Evolutionary conservation across 257 asterid genomes (phyloP).

Genomic region (Rehmannia glutinosa): DNA sequence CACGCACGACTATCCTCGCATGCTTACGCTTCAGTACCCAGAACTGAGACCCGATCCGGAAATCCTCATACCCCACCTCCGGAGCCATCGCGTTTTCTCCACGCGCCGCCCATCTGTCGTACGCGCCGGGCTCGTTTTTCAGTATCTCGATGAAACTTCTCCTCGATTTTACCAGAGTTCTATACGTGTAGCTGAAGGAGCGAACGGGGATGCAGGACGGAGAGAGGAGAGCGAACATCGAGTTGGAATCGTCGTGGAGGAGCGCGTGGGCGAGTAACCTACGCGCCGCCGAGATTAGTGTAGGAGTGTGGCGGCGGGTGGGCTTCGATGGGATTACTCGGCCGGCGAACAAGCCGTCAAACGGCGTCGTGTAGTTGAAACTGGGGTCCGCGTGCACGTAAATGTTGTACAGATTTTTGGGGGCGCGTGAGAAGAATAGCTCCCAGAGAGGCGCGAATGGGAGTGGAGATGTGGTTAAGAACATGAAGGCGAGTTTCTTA

Average conservation of each 20-base stretch:
- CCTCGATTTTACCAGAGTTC: slow-evolving; percentile 24
- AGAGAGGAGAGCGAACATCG: slow-evolving; percentile 66
- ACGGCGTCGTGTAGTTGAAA: slow-evolving; percentile 32
- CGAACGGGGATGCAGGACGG: slow-evolving; percentile 62
- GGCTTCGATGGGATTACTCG: slow-evolving; percentile 52
- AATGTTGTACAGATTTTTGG: slow-evolving; percentile 41
- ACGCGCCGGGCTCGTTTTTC: slow-evolving; percentile 56
- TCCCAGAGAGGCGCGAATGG: slow-evolving; percentile 82
- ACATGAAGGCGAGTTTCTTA: slow-evolving; percentile 72
- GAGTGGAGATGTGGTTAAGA: slow-evolving; percentile 59
- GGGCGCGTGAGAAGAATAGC: slow-evolving; percentile 47
- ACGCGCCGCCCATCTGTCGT: slow-evolving; percentile 77
- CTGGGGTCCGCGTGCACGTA: slow-evolving; percentile 66
- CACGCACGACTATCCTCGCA: slow-evolving; percentile 51
- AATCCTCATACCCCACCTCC: slow-evolving; percentile 50
- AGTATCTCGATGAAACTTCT: slow-evolving; percentile 65
- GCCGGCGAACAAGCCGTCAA: slow-evolving; percentile 49
- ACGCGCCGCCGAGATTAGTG: slow-evolving; percentile 66
- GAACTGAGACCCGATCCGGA: slow-evolving; percentile 86
- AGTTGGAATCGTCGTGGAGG: slow-evolving; percentile 51
- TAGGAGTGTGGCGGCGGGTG: slow-evolving; percentile 64
- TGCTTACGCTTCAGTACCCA: slow-evolving; percentile 58
- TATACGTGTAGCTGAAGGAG: slow-evolving; percentile 48
- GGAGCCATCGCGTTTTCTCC: slow-evolving; percentile 65
- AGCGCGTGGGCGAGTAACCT: slow-evolving; percentile 62